phyloP scores from a whole-genome alignment of 495 filamentous ascomycete species.

The Articulospora tetracladia region DNA sequence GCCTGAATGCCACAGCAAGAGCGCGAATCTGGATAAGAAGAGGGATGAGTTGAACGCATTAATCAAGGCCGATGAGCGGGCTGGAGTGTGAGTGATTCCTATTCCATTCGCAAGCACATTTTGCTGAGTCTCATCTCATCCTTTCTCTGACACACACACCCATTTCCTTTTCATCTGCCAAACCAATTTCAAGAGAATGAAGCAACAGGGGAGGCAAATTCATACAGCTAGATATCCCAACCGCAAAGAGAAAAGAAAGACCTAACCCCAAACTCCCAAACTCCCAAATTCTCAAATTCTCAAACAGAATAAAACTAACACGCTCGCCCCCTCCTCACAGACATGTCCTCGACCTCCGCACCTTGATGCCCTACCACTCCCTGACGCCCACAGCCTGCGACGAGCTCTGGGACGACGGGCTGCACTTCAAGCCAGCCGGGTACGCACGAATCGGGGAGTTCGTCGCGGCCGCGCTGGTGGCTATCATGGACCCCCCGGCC shows the following conservation, averaged over 20 bases:
- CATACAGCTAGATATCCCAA: no score
- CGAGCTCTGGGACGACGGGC: slow-evolving; percentile 55
- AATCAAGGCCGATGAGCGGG: slow-evolving; percentile 42
- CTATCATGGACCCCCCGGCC: slow-evolving; percentile 11
- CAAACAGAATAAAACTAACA: background rate
- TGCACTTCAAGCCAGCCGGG: slow-evolving; percentile 55
- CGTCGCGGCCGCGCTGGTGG: slow-evolving; percentile 31
- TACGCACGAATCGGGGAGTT: slow-evolving; percentile 56
- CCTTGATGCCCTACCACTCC: slow-evolving; percentile 46
- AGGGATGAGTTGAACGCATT: slow-evolving; percentile 46
- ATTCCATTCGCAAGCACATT: background rate
- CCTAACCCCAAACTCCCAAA: no score
- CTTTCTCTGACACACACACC: no score
- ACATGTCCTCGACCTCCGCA: slow-evolving; percentile 49
- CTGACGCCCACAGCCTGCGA: slow-evolving; percentile 38
- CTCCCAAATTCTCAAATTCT: background rate
- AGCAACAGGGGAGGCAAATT: no score
- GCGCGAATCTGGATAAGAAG: slow-evolving; percentile 28
- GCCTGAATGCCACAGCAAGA: slow-evolving; percentile 39
- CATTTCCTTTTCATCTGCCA: no score
- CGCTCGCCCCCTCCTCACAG: background rate
- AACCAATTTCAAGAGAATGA: no score
- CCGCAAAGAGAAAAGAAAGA: no score
- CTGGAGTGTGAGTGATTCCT: slow-evolving; percentile 37
- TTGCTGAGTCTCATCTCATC: background rate